These are phyloP conservation scores for Trichophyton benhamiae DNA, from an alignment of 2,329 filamentous ascomycete genomes.

Conservation along the genomic window DNA sequence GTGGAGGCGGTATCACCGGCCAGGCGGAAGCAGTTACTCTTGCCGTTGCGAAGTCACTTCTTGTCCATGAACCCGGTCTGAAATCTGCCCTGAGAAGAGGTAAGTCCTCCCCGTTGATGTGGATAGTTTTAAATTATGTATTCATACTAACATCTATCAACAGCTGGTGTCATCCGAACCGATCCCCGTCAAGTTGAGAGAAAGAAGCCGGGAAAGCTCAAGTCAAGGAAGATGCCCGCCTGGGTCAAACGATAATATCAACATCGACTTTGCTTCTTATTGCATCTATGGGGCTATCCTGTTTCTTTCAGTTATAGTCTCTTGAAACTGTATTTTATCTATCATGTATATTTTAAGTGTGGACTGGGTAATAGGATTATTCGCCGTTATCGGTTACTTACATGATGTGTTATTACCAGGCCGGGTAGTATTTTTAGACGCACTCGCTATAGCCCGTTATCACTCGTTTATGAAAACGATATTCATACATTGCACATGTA, in stretches of 20 bases:
- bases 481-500: no score
- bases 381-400: background rate
- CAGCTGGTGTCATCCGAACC: constrained; percentile 85
- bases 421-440: no score
- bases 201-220: constrained; percentile 92
- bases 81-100: constrained; percentile 80
- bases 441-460: no score
- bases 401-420: no score
- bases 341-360: background rate
- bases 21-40: constrained; percentile 91
- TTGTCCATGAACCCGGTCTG: constrained; percentile 83
- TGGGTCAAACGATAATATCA: constrained; percentile 72
- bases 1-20: constrained; percentile 81
- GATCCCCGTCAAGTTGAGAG: constrained; percentile 89
- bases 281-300: background rate
- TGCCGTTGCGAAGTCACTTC: constrained; percentile 73
- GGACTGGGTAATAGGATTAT: background rate
- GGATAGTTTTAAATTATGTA: background rate
- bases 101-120: constrained; percentile 33
- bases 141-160: background rate
- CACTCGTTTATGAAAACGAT: no score
- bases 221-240: constrained; percentile 93
- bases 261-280: background rate
- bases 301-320: background rate
- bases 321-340: background rate